These are phyloP conservation scores for Syzygium aromaticum DNA, from an alignment of 345 rosid genomes.

Conservation along the genomic window DNA sequence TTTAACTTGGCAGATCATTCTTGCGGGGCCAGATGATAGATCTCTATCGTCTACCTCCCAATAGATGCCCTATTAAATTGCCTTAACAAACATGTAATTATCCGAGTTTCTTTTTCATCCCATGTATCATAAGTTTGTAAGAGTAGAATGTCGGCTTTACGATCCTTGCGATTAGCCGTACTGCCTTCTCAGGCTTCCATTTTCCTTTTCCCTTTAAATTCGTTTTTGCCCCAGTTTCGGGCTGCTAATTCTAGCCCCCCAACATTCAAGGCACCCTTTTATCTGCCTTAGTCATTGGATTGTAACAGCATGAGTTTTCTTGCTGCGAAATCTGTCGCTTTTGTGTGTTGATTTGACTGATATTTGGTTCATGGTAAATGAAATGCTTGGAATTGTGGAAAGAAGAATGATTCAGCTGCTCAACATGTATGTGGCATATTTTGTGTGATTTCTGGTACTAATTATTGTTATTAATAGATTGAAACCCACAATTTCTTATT, in stretches of 20 bases:
- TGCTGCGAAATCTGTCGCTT: not conserved
- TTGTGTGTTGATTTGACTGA: not conserved
- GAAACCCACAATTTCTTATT: not conserved
- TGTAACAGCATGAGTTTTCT: conserved; percentile 4
- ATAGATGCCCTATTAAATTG: not conserved
- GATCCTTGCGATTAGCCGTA: not conserved
- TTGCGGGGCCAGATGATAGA: conserved; percentile 59
- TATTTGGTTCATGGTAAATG: not conserved
- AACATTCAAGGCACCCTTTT: conserved; percentile 23
- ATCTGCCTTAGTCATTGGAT: conserved; percentile 22
- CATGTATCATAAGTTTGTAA: conserved; percentile 29
- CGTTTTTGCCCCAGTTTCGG: not conserved
- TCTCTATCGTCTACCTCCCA: conserved; percentile 14
- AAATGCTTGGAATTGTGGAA: not conserved
- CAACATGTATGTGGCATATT: not conserved
- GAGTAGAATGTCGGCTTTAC: conserved; percentile 10
- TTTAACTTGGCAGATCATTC: conserved; percentile 36
- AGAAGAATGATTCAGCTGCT: not conserved
- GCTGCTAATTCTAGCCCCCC: not conserved
- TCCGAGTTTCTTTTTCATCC: conserved; percentile 1
- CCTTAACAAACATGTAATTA: conserved; percentile 28
- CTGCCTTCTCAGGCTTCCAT: conserved; percentile 7
- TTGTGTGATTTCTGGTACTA: not conserved
- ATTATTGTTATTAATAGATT: not conserved
- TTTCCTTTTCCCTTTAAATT: conserved; percentile 1